Conservation (phyloP, 2,329 filamentous ascomycete species). For the Aspergillus unguis region DNA sequence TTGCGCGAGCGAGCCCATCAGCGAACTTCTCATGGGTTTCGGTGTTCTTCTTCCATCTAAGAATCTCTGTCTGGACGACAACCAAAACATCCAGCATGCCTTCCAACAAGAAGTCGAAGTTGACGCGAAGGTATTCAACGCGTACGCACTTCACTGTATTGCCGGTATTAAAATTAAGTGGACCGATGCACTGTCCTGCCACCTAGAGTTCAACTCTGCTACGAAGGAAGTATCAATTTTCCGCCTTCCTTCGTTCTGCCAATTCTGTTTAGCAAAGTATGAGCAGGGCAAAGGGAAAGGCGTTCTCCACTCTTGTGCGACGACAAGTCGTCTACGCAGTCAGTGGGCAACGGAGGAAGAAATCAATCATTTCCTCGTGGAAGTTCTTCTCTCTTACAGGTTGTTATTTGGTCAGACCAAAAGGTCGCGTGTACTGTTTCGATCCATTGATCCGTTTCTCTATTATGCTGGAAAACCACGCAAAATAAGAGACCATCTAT, state of each 20-base stretch:
- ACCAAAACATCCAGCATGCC: not conserved
- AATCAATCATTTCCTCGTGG: constrained; percentile 3
- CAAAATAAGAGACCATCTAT: not conserved
- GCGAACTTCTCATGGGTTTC: constrained; percentile 14
- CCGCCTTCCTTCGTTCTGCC: constrained; percentile 8
- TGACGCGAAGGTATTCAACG: constrained; percentile 6
- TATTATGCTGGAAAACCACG: not conserved
- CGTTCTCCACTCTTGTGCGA: constrained; percentile 7
- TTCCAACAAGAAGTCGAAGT: constrained; percentile 4
- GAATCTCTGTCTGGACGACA: constrained; percentile 3
- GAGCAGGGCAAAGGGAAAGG: not conserved
- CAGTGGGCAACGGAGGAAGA: constrained; percentile 12
- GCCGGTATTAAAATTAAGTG: constrained; percentile 7
- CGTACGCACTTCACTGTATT: constrained; percentile 1
- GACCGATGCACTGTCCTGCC: constrained; percentile 8
- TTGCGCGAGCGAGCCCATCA: constrained; percentile 3
- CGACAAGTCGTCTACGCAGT: constrained; percentile 3
- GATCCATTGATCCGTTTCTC: constrained; percentile 1
- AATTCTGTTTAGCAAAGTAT: not conserved
- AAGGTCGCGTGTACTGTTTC: constrained; percentile 3
- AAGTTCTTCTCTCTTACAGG: constrained; percentile 10
- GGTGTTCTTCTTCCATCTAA: constrained; percentile 8
- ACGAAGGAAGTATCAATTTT: constrained; percentile 10
- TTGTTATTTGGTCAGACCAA: constrained; percentile 10
- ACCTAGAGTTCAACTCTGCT: constrained; percentile 8